Evolutionary conservation across 306 rosid species (phyloP), one percentile per base, ranked within the genome.

Genomic region (Mimosa bimucronata): DNA sequence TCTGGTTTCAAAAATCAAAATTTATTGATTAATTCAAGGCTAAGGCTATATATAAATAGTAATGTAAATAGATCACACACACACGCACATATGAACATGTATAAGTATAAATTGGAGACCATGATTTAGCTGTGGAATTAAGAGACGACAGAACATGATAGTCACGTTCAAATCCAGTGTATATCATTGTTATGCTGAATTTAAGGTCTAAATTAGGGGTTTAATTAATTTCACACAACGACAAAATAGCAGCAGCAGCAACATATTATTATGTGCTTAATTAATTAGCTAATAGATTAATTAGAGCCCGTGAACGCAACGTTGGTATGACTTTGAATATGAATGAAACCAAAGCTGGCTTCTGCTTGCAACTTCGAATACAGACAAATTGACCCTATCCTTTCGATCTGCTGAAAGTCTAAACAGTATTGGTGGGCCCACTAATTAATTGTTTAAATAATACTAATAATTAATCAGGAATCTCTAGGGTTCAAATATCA

Each of bases 281-380:
- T 52, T 52, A 55, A 53, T n/a, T n/a, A n/a, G 28, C 0, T 21
- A 50, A 50, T 30, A 53, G 65, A 34, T 65, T 67, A 42, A 69
- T 67, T 50, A 75, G 38, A 71, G n/a, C 80, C 82, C 85, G 84
- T 84, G 85, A 84, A 67, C 77, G 75, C 77, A 77, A 70, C 46
- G 83, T 53, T 18, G 84, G 28, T 55, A 55, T 23, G 66, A 70
- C 64, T 69, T 65, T 65, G 65, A 72, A 28, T 34, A 34, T 72
- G 28, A 18, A 40, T 38, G 58, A 18, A 50, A 73, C 45, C 58
- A 64, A 72, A 72, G 57, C 83, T 46, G 40, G 65, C 66, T 79
- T 69, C 40, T 62, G 60, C 70, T 34, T 70, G 15, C 69, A 38
- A 14, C 29, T 69, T 21, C 26, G 62, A 83, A 67, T 15, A 58